Base-by-base conservation (phyloP, 2,329 filamentous ascomycete genomes). In the Sporothrix variecibatus region DNA sequence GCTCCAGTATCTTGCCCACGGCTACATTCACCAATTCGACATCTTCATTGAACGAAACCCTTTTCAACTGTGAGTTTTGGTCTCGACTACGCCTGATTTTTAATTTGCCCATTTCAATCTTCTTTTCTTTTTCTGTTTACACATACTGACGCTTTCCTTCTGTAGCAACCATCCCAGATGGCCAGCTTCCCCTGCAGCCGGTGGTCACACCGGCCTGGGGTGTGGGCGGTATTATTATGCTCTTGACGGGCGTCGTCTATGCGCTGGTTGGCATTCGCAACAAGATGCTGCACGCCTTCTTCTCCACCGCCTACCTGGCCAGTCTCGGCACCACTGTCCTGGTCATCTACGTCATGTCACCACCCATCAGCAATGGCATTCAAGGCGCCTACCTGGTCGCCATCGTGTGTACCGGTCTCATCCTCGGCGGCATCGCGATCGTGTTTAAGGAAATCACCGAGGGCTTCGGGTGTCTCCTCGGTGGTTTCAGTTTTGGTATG, bases 311-410 rank as follows among this genome's bases (percentile, higher is more conserved):
- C 5, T 95, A 93, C 78, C 85, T 96, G 34, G 87, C 89, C 28
- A 88, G 91, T 62, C 83, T 98, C 49, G 90, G 92, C 20, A 91
- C 96, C 15, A 90, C 92, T 0, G 92, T 97, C 2, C 85, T 98
- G 28, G 94, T 98, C 72, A 82, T 97, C 62, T 98, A 98, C 80
- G 91, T 98, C 53, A 96, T 97, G 92, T 91, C 87, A 72, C 88
- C 91, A 0, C 94, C 94, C 0, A 88, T 97, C 53, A 89, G 87
- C 75, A 84, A 93, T 80, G 93, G 90, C 0, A 85, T 96, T 2
- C 94, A 98, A 82, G 95, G 94, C 34, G 95, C 90, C 40, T 98
- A 96, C 81, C 88, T 98, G 49, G 93, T 94, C 7, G 95, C 94
- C 2, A 89, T 88, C 2, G 87, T 93, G 49, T 82, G 94, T 76